Evolutionary conservation across 2,329 filamentous ascomycete genomes (phyloP).

Genomic region (Stachybotrys echinatus): DNA sequence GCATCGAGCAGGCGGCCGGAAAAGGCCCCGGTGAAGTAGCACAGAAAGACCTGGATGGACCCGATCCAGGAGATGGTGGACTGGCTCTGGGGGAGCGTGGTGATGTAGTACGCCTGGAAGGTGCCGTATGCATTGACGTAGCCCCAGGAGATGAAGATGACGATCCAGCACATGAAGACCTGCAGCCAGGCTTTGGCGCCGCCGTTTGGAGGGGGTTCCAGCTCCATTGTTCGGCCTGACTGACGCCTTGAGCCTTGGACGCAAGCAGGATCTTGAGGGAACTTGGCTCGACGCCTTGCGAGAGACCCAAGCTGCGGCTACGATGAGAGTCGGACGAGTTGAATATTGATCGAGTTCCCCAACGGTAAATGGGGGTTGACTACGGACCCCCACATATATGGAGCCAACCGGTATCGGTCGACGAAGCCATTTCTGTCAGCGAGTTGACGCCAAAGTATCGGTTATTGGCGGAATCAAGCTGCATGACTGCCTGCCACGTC

Average conservation of each 20-base stretch:
- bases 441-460: too few species aligned
- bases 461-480: too few species aligned
- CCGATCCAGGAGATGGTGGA: constrained; percentile 44
- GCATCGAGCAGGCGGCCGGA: constrained; percentile 36
- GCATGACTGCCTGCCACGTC: too few species aligned
- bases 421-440: too few species aligned
- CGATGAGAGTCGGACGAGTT: not conserved
- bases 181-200: constrained; percentile 31
- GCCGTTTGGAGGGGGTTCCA: constrained; percentile 25
- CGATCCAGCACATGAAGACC: constrained; percentile 29
- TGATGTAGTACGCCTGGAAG: constrained; percentile 33
- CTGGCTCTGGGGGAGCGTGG: constrained; percentile 20
- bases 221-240: not conserved
- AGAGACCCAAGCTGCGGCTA: not conserved
- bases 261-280: not conserved
- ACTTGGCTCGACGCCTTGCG: not conserved
- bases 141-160: constrained; percentile 33
- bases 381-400: not conserved
- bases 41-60: constrained; percentile 38
- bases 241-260: not conserved
- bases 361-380: not conserved
- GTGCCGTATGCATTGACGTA: constrained; percentile 33
- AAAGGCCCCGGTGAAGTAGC: constrained; percentile 33
- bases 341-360: not conserved
- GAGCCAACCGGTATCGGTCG: not conserved